These are phyloP conservation scores for Agrocybe praecox DNA, from an alignment of 768 basidiomycete species.

Conservation along the genomic window DNA sequence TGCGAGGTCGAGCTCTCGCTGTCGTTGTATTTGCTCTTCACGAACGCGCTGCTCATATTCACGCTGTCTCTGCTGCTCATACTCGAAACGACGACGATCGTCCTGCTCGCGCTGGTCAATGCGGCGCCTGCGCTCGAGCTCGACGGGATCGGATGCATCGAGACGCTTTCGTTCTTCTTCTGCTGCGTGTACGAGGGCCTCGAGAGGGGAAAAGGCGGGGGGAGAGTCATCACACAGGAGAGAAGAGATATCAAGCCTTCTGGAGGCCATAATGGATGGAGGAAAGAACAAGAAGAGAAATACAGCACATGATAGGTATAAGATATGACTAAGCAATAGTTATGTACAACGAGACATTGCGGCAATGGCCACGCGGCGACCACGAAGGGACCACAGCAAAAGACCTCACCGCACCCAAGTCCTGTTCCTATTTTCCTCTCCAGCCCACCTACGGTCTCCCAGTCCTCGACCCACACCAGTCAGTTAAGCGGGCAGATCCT, in stretches of 20 bases:
- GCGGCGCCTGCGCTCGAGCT: conserved; percentile 8
- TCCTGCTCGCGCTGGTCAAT: neutral
- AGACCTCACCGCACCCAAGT: conserved; percentile 84
- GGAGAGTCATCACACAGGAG: conserved; percentile 62
- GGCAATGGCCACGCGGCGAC: conserved; percentile 66
- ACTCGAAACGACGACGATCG: neutral
- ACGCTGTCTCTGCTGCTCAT: conserved; percentile 6
- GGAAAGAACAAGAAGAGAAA: conserved; percentile 23
- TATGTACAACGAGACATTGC: conserved; percentile 96
- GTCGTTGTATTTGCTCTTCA: conserved; percentile 12
- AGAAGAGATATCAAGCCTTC: conserved; percentile 76
- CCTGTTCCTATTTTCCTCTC: conserved; percentile 71
- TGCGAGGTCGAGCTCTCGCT: conserved; percentile 7
- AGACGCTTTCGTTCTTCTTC: conserved; percentile 65
- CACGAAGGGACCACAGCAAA: conserved; percentile 58
- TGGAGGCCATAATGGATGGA: conserved; percentile 53
- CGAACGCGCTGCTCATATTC: conserved; percentile 13
- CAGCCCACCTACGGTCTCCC: conserved; percentile 86
- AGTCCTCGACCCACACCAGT: conserved; percentile 81
- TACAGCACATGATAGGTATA: conserved; percentile 20
- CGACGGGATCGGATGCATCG: conserved; percentile 23
- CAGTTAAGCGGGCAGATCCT: conserved; percentile 74
- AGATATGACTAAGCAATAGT: conserved; percentile 16
- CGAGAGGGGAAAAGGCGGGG: conserved; percentile 40
- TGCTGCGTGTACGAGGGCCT: conserved; percentile 73